Conservation (phyloP, 139 green algal genomes). For the Spirogloea muscicola region DNA sequence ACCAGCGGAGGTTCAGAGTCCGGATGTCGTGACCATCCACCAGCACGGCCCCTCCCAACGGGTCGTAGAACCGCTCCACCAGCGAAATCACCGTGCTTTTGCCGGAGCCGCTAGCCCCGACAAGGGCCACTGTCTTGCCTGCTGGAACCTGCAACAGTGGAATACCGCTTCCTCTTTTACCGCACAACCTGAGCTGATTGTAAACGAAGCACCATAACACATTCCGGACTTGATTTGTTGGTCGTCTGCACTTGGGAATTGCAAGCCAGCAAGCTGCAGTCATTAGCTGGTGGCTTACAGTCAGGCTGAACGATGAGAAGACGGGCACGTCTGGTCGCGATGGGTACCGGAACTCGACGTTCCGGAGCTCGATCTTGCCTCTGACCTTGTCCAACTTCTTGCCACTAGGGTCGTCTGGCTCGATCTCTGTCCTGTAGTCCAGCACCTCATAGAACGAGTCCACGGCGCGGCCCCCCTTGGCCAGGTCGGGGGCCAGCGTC, state of each 20-base stretch:
- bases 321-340: slow-evolving; percentile 21
- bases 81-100: slow-evolving; percentile 88
- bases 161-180: too few relatives aligned
- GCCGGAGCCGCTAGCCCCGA: slow-evolving; percentile 79
- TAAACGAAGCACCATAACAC: too few relatives aligned
- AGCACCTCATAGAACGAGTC: slow-evolving; percentile 25
- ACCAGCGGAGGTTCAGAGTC: slow-evolving; percentile 64
- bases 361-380: slow-evolving; percentile 3
- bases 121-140: slow-evolving; percentile 83
- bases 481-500: slow-evolving; percentile 29
- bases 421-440: slow-evolving; percentile 30
- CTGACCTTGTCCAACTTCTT: neutral
- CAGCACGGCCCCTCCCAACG: slow-evolving; percentile 53
- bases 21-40: slow-evolving; percentile 80
- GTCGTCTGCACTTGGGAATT: too few relatives aligned
- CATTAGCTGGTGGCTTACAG: too few relatives aligned
- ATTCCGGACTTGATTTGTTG: too few relatives aligned
- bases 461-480: slow-evolving; percentile 27
- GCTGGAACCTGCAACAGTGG: slow-evolving; percentile 50
- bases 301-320: slow-evolving; percentile 60
- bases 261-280: too few relatives aligned
- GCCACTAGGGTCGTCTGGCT: slow-evolving; percentile 11
- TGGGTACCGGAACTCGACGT: slow-evolving; percentile 47
- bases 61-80: slow-evolving; percentile 90
- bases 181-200: too few relatives aligned